phyloP scores from a whole-genome alignment of 2,329 filamentous ascomycete species.

The Claviceps quebecensis region DNA sequence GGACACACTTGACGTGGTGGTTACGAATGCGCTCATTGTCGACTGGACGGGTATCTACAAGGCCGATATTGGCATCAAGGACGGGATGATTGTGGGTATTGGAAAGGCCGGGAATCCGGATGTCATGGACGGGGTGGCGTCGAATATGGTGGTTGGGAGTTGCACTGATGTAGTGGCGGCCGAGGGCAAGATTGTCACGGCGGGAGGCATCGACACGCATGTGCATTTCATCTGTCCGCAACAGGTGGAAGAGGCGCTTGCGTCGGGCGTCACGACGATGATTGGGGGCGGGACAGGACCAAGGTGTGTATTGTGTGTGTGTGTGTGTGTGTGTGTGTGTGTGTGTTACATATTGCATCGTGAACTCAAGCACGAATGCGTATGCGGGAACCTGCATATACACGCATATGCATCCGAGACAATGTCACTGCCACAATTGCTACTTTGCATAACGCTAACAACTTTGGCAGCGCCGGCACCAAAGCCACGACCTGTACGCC shows the following conservation, averaged over 20 bases:
- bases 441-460: too few species aligned
- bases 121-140: constrained; percentile 77
- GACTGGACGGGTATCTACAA: constrained; percentile 93
- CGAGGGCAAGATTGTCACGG: constrained; percentile 81
- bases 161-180: constrained; percentile 87
- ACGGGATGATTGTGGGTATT: constrained; percentile 74
- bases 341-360: not conserved
- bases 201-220: constrained; percentile 79
- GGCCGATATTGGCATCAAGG: constrained; percentile 86
- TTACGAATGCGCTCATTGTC: constrained; percentile 79
- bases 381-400: too few species aligned
- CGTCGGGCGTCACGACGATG: constrained; percentile 80
- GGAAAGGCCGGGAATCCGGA: constrained; percentile 97
- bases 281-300: constrained; percentile 85
- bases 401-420: too few species aligned
- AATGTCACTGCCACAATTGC: too few species aligned
- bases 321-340: too few species aligned
- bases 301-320: constrained; percentile 34
- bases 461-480: constrained; percentile 53
- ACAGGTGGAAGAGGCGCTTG: constrained; percentile 69
- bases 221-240: constrained; percentile 95
- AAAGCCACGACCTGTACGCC: constrained; percentile 91
- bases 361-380: too few species aligned
- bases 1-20: constrained; percentile 67
- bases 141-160: constrained; percentile 67